Base-by-base conservation (phyloP, 2,329 filamentous ascomycete genomes). In the Penicillium decumbens region DNA sequence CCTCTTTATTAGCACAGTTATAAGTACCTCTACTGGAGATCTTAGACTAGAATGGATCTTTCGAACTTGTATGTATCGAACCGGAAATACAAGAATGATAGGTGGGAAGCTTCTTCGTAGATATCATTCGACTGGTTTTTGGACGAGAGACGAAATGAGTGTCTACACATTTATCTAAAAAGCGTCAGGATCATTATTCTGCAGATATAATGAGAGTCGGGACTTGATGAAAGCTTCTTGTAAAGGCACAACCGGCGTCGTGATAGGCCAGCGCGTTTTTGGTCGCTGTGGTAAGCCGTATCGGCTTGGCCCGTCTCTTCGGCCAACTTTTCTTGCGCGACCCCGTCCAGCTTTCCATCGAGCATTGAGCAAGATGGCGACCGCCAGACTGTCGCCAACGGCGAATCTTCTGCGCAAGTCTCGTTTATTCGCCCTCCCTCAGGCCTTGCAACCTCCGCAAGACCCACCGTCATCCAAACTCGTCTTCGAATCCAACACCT, bases 381-480 rank as follows among this genome's bases (percentile, higher is more conserved):
- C 72, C 51, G 65, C 65, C 49, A 71, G 71, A 57, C 55, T 77
- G 54, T 85, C 82, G 53, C 82, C 82, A 29, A 80, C 82, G 45
- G 80, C 81, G 47, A 79, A 79, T 55, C 80, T 97, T 59, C 80
- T 97, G 65, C 85, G 92, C 69, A 82, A 84, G 52, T 97, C 92
- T 51, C 88, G 92, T 59, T 80, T 97, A 61, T 97, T 97, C 74
- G 87, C 91, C 23, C 78, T 97, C 48, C 91, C 92, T 12, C 79
- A 82, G 50, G 82, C 89, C 20, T 79, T 96, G 44, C 82, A 86
- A 15, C 73, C 78, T 37, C 83, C 88, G 9, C 68, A 73, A 10
- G 72, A 67, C 58, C 75, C 77, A 56, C 76, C 75, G 55, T 76
- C 73, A 52, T 75, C 73, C 39, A 73, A 63, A 60, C 71, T 70